Base-by-base conservation (phyloP, 805 yeast species). In the Ogataea chonburiensis region DNA sequence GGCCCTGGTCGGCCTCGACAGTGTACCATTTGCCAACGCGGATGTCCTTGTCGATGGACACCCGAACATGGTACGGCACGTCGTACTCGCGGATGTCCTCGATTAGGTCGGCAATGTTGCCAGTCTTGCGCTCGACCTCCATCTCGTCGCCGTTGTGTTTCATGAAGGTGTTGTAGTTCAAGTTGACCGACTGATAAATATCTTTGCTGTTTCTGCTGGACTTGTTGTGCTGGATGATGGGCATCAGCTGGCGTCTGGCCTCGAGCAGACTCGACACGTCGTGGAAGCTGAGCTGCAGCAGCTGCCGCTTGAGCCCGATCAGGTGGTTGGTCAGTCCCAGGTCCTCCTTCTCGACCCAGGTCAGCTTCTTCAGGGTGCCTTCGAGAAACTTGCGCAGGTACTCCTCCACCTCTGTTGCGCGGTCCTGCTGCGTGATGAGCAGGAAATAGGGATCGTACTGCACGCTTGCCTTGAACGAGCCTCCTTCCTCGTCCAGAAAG, bases 1-100 rank as follows among this genome's bases (percentile, higher is more conserved):
- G 67, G 0, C 81, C 81, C 28, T 78, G 75, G 13, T 68, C 70
- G 4, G 82, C 82, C 31, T 75, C 75, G 2, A 89, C 91, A 17
- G 75, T 73, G 58, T 91, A 93, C 99, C 99, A 93, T 61, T 89
- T 89, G 12, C 98, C 98, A 7, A 89, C 95, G 45, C 98, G 71
- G 17, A 91, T 67, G 50, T 86, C 71, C 40, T 75, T 73, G 59
- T 94, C 98, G 17, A 94, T 93, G n/a, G 96, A 79, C 0, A 93
- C 97, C 43, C 99, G 75, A 2, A 89, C 96, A 56, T 89, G 96
- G 53, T 86, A 93, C 0, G 98, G 98, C 4, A 93, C 98, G 57
- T 93, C 99, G 49, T 86, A 88, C 58, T 93, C 99, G 47, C 91
- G 70, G 20, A 93, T 74, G 51, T 91, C 98, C 37, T 79, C 80